Evolutionary conservation across 2,329 filamentous ascomycete genomes (phyloP).

Genomic region (Cercospora zeina): DNA sequence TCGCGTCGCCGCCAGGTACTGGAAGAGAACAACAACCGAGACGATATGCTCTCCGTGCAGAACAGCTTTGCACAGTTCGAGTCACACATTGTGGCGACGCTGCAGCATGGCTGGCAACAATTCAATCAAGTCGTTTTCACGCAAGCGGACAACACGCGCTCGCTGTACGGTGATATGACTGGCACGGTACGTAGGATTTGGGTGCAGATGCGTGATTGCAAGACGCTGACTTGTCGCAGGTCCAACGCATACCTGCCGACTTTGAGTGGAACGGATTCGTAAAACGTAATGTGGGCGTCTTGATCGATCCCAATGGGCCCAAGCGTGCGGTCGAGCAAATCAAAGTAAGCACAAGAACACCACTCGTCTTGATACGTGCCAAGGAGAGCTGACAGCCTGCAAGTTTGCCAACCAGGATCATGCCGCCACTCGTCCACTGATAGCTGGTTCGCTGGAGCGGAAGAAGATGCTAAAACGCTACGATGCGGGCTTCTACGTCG

Average conservation of each 20-base stretch:
- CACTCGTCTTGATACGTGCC: not conserved
- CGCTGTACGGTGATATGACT: constrained; percentile 82
- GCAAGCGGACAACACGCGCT: constrained; percentile 77
- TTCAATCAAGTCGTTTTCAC: constrained; percentile 79
- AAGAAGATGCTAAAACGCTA: constrained; percentile 86
- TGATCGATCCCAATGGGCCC: constrained; percentile 75
- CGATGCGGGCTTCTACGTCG: constrained; percentile 81
- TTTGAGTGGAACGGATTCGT: constrained; percentile 92
- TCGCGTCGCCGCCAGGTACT: constrained; percentile 53
- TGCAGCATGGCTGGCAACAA: constrained; percentile 79
- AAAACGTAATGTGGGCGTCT: constrained; percentile 65
- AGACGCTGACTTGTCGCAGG: constrained; percentile 30
- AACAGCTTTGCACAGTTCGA: constrained; percentile 87
- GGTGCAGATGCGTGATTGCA: not conserved
- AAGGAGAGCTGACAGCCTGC: not conserved
- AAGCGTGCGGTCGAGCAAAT: constrained; percentile 73
- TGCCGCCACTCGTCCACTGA: constrained; percentile 72
- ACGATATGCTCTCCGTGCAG: constrained; percentile 90
- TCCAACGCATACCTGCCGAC: constrained; percentile 75
- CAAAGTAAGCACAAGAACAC: constrained; percentile 33
- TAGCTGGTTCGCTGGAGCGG: constrained; percentile 85
- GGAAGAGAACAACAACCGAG: constrained; percentile 93
- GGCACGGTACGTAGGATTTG: constrained; percentile 47
- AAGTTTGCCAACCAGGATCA: constrained; percentile 87
- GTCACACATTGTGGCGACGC: constrained; percentile 74